Base-by-base conservation (phyloP, 352 stramenopile species). In the Globisporangium mamillatum region DNA sequence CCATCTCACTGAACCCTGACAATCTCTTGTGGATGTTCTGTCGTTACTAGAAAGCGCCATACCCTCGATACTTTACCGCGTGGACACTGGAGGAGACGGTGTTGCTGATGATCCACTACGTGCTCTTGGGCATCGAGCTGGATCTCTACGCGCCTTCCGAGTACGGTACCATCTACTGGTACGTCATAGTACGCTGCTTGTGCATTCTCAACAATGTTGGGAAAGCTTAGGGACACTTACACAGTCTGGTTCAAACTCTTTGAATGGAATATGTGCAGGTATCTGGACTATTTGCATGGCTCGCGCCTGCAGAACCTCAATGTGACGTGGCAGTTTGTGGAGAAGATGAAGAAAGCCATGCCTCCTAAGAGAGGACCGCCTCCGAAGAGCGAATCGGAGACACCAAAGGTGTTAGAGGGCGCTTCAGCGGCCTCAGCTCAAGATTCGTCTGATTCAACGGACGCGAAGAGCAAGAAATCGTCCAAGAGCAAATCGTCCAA, bases 261-360 rank as follows among this genome's bases (percentile, higher is more conserved):
- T 55, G 25, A 20, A 27, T 63, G 25, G 12, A 52, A 5, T 22
- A 24, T 46, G 10, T 67, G 12, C 46, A 91, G 82, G 80, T 96
- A 96, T 66, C 62, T 94, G 46, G 89, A 96, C 75, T 96, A 93
- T 67, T 74, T 96, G 65, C 75, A 88, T 54, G 86, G 88, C n/a
- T 89, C 86, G 34, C 84, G 88, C 9, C 77, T 95, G 6, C 88
- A 95, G 63, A 95, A 93, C 61, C 67, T 95, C 24, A 91, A 80
- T 4, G 76, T 90, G 32, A 92, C 86, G 53, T 93, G 88, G 84
- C 79, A 76, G 36, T 94, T 95, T 66, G 75, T 95, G 3, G 81
- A 95, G 57, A 92, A 92, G 60, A 81, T 95, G 80, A 88, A 88
- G 27, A 73, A 90, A 65, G 78, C 93, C n/a, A 77, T 85, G 75